Conservation (phyloP, 768 basidiomycete genomes). For the Auricularia heimuer region DNA sequence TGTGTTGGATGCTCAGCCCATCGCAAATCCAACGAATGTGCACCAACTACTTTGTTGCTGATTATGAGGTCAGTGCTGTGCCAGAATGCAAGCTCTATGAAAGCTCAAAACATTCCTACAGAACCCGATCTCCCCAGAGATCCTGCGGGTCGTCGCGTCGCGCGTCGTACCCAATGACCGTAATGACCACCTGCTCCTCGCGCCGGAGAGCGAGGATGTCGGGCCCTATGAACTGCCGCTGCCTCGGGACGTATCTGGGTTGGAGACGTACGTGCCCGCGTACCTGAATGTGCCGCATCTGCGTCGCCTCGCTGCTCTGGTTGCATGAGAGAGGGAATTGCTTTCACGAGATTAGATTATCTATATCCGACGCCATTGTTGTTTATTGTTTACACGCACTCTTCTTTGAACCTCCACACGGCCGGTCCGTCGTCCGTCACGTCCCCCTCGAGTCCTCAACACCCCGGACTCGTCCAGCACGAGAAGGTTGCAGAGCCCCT, state of each 20-base stretch:
- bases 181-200: slow-evolving; percentile 90
- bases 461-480: not conserved
- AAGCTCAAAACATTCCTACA: slow-evolving; percentile 20
- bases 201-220: slow-evolving; percentile 95
- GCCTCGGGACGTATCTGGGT: slow-evolving; percentile 86
- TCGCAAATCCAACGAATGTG: slow-evolving; percentile 99
- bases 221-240: slow-evolving; percentile 90
- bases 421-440: not conserved
- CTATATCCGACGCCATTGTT: not conserved
- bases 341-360: not conserved
- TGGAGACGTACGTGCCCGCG: slow-evolving; percentile 94
- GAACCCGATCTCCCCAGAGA: slow-evolving; percentile 97
- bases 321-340: slow-evolving; percentile 35
- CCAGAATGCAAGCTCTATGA: not conserved
- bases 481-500: not conserved
- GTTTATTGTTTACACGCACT: not conserved
- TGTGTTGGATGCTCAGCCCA: slow-evolving; percentile 99
- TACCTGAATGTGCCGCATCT: slow-evolving; percentile 86
- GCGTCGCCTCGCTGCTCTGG: slow-evolving; percentile 76
- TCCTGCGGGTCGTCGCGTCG: slow-evolving; percentile 90
- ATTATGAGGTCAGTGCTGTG: slow-evolving; percentile 71
- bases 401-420: not conserved
- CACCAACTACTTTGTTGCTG: slow-evolving; percentile 96
- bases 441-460: not conserved
- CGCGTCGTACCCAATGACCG: slow-evolving; percentile 93